These are phyloP conservation scores for Magnusiomyces suaveolens DNA, from an alignment of 1,139 yeast species.

Conservation along the genomic window DNA sequence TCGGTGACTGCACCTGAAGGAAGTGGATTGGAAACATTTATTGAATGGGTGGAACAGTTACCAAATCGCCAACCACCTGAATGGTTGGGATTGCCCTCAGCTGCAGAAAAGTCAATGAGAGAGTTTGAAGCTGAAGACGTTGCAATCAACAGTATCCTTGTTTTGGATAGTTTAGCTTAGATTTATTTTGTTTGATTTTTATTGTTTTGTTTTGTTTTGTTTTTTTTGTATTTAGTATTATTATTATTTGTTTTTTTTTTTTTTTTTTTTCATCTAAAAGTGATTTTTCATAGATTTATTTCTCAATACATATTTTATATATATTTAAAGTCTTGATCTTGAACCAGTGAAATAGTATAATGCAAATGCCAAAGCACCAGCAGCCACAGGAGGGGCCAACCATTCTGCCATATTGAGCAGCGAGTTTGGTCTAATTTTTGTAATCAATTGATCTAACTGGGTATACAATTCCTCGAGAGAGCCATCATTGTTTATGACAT, in stretches of 20 bases:
- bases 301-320: neutral
- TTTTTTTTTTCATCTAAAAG: neutral
- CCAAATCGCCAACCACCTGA: conserved; percentile 53
- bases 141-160: conserved; percentile 6
- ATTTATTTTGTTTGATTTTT: neutral
- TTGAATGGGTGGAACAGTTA: conserved; percentile 44
- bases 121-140: conserved; percentile 19
- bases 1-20: conserved; percentile 44
- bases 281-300: neutral
- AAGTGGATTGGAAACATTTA: conserved; percentile 32
- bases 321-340: conserved; percentile 7
- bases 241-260: neutral
- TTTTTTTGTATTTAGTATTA: neutral
- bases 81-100: conserved; percentile 52
- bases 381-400: conserved; percentile 47
- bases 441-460: conserved; percentile 41
- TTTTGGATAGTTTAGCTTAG: conserved; percentile 2
- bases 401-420: conserved; percentile 36
- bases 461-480: conserved; percentile 41
- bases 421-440: conserved; percentile 39
- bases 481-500: conserved; percentile 56
- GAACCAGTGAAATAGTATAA: conserved; percentile 3
- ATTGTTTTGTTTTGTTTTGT: neutral
- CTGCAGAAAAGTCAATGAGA: conserved; percentile 35
- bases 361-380: conserved; percentile 10